Conservation (phyloP, 31 red algal species). For the Asparagopsis taxiformis region DNA sequence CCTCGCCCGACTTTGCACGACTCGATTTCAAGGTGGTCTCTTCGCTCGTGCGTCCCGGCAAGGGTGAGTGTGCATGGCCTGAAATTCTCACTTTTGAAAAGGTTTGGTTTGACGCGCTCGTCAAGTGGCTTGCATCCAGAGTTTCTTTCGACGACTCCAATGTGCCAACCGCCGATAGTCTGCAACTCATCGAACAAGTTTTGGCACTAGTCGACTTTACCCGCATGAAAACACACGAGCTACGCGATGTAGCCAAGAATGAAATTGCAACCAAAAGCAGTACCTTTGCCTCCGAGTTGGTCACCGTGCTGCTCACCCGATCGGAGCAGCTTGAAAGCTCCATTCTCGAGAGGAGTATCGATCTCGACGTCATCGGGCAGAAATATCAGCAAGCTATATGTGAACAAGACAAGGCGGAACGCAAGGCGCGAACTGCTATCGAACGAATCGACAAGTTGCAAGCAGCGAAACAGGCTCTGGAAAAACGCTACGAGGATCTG, state of each 20-base stretch:
- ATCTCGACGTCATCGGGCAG: slow-evolving; percentile 67
- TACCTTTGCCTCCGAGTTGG: slow-evolving; percentile 34
- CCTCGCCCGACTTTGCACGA: slow-evolving; percentile 35
- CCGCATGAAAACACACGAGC: slow-evolving; percentile 70
- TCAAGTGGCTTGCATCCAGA: slow-evolving; percentile 47
- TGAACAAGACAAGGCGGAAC: slow-evolving; percentile 51
- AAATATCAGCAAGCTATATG: slow-evolving; percentile 71
- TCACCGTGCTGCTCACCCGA: slow-evolving; percentile 42
- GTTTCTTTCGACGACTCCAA: background rate
- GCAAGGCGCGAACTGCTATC: slow-evolving; percentile 41
- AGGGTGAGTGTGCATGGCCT: slow-evolving; percentile 57
- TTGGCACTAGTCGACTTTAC: slow-evolving; percentile 64
- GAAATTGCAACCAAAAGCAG: slow-evolving; percentile 34
- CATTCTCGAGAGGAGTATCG: slow-evolving; percentile 66
- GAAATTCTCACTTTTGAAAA: slow-evolving; percentile 74
- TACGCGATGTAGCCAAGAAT: slow-evolving; percentile 57
- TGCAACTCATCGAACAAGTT: slow-evolving; percentile 25
- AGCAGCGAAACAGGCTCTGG: slow-evolving; percentile 29
- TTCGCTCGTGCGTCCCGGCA: slow-evolving; percentile 57
- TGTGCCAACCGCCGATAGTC: slow-evolving; percentile 1
- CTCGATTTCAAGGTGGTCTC: slow-evolving; percentile 44
- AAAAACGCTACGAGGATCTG: slow-evolving; percentile 53
- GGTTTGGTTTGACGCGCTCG: slow-evolving; percentile 73
- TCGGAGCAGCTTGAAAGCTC: slow-evolving; percentile 48
- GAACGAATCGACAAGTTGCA: slow-evolving; percentile 63